These are phyloP conservation scores for Dimocarpus longan DNA, from an alignment of 345 rosid species.

Conservation along the genomic window DNA sequence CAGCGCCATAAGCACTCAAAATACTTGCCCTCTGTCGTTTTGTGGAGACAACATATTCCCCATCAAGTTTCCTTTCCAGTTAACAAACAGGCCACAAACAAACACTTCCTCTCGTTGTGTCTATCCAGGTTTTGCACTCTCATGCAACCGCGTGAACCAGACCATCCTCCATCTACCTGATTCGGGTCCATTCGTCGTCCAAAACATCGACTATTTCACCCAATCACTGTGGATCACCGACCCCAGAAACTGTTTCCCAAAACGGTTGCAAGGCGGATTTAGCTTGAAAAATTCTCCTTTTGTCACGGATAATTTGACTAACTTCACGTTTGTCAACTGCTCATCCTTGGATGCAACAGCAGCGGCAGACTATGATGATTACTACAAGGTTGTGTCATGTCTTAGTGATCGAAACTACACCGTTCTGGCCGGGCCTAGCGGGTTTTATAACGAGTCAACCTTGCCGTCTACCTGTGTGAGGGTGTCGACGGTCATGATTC, in stretches of 20 bases:
- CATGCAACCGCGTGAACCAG: background rate
- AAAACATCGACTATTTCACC: background rate
- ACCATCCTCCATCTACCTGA: background rate
- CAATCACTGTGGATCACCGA: background rate
- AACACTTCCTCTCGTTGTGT: conserved; percentile 6
- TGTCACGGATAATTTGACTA: background rate
- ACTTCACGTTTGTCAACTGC: conserved; percentile 40
- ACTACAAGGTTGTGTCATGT: conserved; percentile 19
- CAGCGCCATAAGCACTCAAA: background rate
- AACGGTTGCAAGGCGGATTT: conserved; percentile 26
- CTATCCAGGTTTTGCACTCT: conserved; percentile 11
- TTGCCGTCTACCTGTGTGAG: conserved; percentile 2
- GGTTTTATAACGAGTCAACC: background rate
- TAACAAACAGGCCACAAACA: background rate
- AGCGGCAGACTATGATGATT: background rate
- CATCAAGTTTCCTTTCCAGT: conserved; percentile 22
- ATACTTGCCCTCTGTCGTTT: background rate
- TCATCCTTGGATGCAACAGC: background rate
- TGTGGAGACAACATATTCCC: background rate
- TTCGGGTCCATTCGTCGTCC: background rate
- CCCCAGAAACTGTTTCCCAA: conserved; percentile 7
- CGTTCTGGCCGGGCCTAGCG: conserved; percentile 6
- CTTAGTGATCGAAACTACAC: conserved; percentile 25
- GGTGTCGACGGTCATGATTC: conserved; percentile 19
- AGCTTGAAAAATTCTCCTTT: conserved; percentile 19